Evolutionary conservation across 2,329 filamentous ascomycete species (phyloP).

Genomic region (Falciphora oryzae): DNA sequence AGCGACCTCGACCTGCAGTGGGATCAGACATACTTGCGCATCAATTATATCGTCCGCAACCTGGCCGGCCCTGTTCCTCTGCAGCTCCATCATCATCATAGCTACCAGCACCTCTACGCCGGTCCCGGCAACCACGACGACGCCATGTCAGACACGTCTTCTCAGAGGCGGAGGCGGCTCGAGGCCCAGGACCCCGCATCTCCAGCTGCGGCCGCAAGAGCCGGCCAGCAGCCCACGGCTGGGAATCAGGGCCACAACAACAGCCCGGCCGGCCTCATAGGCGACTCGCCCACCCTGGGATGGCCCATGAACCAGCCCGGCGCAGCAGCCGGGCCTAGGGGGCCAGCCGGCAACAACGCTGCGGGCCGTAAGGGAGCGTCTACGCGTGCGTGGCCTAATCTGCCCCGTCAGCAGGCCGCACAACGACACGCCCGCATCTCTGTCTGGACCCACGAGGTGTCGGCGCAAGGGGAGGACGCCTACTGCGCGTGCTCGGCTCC

Average conservation of each 20-base stretch:
- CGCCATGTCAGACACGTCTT: background rate
- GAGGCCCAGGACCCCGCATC: background rate
- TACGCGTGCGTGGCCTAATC: slow-evolving; percentile 13
- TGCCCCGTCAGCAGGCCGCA: slow-evolving; percentile 13
- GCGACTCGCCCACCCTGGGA: background rate
- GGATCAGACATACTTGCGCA: slow-evolving; percentile 21
- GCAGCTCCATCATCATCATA: background rate
- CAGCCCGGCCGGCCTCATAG: background rate
- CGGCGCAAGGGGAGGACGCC: slow-evolving; percentile 22
- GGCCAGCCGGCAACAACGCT: too few relatives aligned
- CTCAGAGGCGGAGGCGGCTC: background rate
- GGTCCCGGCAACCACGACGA: background rate
- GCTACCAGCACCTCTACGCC: background rate
- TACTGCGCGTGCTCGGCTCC: slow-evolving; percentile 26
- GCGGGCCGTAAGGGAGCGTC: slow-evolving; percentile 3
- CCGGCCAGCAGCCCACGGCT: background rate
- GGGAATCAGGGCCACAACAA: background rate
- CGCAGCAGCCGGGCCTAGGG: too few relatives aligned
- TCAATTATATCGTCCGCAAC: slow-evolving; percentile 18
- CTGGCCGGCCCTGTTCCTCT: slow-evolving; percentile 13
- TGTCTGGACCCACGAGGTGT: slow-evolving; percentile 46
- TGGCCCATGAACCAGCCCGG: slow-evolving; percentile 8
- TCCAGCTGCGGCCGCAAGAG: background rate
- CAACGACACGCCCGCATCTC: slow-evolving; percentile 33
- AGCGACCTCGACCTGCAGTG: slow-evolving; percentile 18